Evolutionary conservation across 2,329 filamentous ascomycete species (phyloP), one percentile per base, ranked within the genome.

Genomic region (Fusarium newnesense): DNA sequence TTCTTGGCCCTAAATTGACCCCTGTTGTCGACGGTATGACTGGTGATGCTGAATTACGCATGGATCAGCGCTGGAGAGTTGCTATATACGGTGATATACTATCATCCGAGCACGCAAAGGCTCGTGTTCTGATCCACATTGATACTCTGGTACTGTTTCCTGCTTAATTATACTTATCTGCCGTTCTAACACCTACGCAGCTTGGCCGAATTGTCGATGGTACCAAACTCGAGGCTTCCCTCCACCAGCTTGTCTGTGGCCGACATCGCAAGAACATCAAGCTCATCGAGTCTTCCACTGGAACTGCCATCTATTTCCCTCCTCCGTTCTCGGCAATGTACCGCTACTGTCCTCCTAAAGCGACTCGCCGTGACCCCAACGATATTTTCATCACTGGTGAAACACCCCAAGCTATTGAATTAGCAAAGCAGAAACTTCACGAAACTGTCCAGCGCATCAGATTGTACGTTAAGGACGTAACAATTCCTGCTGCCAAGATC

Each of bases 231-330:
- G 95, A 98, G 76, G 85, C 96, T 56, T 94, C 94, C 32, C 89
- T 97, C 80, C 96, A 99, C 81, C 96, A 95, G 65, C 88, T 98
- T 62, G 91, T 98, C 56, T 98, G 95, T 81, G 96, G 96, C 54
- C 93, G 96, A 54, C 96, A 95, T 76, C 90, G 96, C 76, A 97
- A 97, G 86, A 98, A 98, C 81, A 97, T 99, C 85, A 98, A 98
- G 85, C 86, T 96, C 78, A 98, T 99, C 79, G 96, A 99, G 83
- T 97, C 96, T 19, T 91, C 93, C 34, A 98, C 96, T 19, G 94
- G 95, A 78, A 98, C 96, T 13, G 96, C 96, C 73, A 98, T 99
- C 78, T 99, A 99, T 84, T 98, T 99, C 80, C 96, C 96, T 34
- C 95, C 95, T 12, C 93, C 96, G 2, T 98, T 98, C 80, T 95